A percentile compares a stretch with the other conserved stretches of the same genome.
These are phyloP conservation scores for Dothideomycetidae sp. DNA, from an alignment of 2,329 filamentous ascomycete genomes.

Conservation along the genomic window DNA sequence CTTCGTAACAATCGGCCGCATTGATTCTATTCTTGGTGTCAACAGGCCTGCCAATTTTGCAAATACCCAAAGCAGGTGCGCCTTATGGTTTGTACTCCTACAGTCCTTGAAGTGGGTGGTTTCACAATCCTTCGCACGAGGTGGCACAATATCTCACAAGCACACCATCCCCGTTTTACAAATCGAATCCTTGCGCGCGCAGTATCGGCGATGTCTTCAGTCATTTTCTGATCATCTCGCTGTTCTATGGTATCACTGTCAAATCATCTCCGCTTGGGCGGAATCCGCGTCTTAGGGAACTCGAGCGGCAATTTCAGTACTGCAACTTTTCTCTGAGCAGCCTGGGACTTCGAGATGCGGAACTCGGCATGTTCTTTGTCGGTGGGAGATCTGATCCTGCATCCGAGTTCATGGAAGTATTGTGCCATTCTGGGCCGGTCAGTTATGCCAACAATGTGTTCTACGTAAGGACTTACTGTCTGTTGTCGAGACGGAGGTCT, in stretches of 20 bases:
- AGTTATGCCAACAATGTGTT: not conserved
- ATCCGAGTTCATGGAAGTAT: slow-evolving; percentile 67
- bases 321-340: slow-evolving; percentile 48
- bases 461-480: slow-evolving; percentile 31
- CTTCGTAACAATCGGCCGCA: too few species aligned
- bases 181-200: too few species aligned
- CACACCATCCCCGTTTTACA: too few species aligned
- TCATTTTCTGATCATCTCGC: too few species aligned
- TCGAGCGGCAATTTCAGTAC: slow-evolving; percentile 62
- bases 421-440: slow-evolving; percentile 36
- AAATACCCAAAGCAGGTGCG: slow-evolving; percentile 3
- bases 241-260: too few species aligned
- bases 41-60: too few species aligned
- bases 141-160: too few species aligned
- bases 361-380: slow-evolving; percentile 36
- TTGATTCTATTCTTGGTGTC: too few species aligned
- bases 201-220: too few species aligned
- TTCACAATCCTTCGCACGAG: too few species aligned
- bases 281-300: slow-evolving; percentile 54
- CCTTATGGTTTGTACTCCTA: too few species aligned
- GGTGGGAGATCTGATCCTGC: slow-evolving; percentile 38
- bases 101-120: too few species aligned
- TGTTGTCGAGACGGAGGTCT: slow-evolving; percentile 58
- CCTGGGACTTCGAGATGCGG: slow-evolving; percentile 45
- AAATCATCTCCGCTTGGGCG: slow-evolving; percentile 19